Conservation (phyloP, 257 asterid species). For the Coffea eugenioides region DNA sequence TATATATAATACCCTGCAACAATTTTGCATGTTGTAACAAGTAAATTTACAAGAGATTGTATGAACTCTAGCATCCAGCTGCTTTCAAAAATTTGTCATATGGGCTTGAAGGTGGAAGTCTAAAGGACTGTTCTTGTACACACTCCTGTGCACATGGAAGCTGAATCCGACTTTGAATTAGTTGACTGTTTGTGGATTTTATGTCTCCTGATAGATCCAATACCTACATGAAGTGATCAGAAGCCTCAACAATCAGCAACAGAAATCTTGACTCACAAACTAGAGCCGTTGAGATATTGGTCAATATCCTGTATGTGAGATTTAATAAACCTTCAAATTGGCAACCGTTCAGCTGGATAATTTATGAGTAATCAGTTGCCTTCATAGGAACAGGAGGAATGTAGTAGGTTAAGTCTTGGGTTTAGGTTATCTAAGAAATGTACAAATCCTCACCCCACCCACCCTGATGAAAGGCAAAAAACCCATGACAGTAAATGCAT, state of each 20-base stretch:
- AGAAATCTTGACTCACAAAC: neutral
- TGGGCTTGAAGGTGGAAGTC: conserved; percentile 58
- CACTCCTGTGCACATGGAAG: conserved; percentile 29
- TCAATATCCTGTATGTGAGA: neutral
- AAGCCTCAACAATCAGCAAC: neutral
- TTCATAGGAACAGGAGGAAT: neutral
- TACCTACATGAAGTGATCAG: conserved; percentile 16
- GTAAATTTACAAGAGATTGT: conserved; percentile 16
- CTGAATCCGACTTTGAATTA: conserved; percentile 17
- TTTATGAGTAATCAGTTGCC: neutral
- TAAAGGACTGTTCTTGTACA: conserved; percentile 40
- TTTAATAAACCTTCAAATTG: neutral
- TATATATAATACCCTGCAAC: neutral
- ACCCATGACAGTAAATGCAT: neutral
- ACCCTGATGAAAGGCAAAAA: neutral
- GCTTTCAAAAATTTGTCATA: conserved; percentile 53
- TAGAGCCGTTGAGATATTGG: neutral
- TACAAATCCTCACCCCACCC: neutral
- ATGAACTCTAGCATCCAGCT: conserved; percentile 39
- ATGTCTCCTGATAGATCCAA: conserved; percentile 24
- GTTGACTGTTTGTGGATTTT: conserved; percentile 10
- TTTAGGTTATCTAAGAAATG: neutral
- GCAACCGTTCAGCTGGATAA: neutral
- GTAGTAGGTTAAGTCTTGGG: neutral
- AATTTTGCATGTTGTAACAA: neutral